A percentile compares a stretch with the other conserved stretches of the same genome.
phyloP scores from a whole-genome alignment of 2,329 filamentous ascomycete genomes.

The Pseudopithomyces maydicus region DNA sequence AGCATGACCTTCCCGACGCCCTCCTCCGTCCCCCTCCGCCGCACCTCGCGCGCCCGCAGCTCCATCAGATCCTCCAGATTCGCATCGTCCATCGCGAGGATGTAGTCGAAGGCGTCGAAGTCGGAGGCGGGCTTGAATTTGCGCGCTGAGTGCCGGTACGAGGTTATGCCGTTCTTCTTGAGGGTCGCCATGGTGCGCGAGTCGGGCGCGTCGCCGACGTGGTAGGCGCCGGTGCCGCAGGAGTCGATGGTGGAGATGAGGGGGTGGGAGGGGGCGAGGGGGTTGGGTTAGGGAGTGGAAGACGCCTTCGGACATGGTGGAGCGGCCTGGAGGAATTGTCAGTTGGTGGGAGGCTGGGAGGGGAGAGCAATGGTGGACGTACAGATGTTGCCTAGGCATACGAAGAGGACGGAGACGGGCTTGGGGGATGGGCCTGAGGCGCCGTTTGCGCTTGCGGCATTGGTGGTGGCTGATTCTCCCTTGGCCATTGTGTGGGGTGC shows the following conservation, averaged over 20 bases:
- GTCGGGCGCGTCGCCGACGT: conserved; percentile 77
- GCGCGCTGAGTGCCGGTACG: conserved; percentile 78
- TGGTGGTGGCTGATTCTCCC: neutral
- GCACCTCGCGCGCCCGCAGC: conserved; percentile 59
- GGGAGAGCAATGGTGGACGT: conserved; percentile 24
- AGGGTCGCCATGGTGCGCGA: conserved; percentile 82
- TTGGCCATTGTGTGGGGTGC: neutral
- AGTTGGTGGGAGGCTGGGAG: conserved; percentile 1
- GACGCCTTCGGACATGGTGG: conserved; percentile 94
- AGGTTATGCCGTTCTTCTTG: conserved; percentile 71
- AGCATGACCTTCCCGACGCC: conserved; percentile 67
- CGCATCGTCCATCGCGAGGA: conserved; percentile 89
- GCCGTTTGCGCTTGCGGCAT: too few relatives aligned
- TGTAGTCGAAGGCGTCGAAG: conserved; percentile 86
- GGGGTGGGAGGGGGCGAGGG: conserved; percentile 51
- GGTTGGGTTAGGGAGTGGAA: conserved; percentile 72
- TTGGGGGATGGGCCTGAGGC: conserved; percentile 17
- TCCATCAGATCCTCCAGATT: conserved; percentile 76
- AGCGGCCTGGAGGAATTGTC: conserved; percentile 57
- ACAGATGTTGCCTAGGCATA: conserved; percentile 97
- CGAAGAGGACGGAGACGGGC: conserved; percentile 79
- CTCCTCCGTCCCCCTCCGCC: conserved; percentile 40
- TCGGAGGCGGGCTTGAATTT: conserved; percentile 71
- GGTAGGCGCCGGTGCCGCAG: conserved; percentile 89
- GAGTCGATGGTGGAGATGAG: conserved; percentile 77